Percentiles rank a stretch among this genome's conserved stretches.
Conservation (phyloP, 78 protist genomes). For the Tieghemostelium lacteum region DNA sequence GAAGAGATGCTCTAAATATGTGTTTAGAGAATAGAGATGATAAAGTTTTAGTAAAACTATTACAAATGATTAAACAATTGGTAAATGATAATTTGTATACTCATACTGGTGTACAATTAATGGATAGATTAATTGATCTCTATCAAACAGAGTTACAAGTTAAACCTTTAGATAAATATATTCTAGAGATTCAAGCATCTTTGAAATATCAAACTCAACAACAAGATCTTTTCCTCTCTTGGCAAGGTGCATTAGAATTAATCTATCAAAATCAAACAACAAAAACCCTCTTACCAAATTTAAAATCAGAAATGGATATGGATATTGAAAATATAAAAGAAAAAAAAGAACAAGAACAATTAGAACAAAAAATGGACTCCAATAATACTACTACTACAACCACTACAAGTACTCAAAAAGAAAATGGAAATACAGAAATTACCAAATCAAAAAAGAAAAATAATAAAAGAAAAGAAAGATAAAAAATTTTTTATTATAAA, state of each 20-base stretch:
- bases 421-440: not conserved
- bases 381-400: not conserved
- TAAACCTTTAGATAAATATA: not conserved
- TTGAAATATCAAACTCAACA: conserved; percentile 18
- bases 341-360: not conserved
- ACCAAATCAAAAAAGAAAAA: not conserved
- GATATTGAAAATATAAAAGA: not conserved
- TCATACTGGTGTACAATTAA: conserved; percentile 18
- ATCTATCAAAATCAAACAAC: conserved; percentile 19
- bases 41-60: not conserved
- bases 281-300: not conserved
- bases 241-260: conserved; percentile 51
- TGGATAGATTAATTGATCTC: conserved; percentile 18
- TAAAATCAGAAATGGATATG: not conserved
- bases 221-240: conserved; percentile 12
- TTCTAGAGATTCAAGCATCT: not conserved
- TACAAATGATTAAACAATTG: conserved; percentile 30
- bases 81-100: conserved; percentile 1
- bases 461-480: not conserved
- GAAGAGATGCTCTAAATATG: conserved; percentile 56
- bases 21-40: conserved; percentile 31
- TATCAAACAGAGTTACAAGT: conserved; percentile 9
- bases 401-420: not conserved
- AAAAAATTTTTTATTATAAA: not conserved
- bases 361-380: not conserved